phyloP scores from a whole-genome alignment of 768 basidiomycete species.

The Lactarius tabidus region DNA sequence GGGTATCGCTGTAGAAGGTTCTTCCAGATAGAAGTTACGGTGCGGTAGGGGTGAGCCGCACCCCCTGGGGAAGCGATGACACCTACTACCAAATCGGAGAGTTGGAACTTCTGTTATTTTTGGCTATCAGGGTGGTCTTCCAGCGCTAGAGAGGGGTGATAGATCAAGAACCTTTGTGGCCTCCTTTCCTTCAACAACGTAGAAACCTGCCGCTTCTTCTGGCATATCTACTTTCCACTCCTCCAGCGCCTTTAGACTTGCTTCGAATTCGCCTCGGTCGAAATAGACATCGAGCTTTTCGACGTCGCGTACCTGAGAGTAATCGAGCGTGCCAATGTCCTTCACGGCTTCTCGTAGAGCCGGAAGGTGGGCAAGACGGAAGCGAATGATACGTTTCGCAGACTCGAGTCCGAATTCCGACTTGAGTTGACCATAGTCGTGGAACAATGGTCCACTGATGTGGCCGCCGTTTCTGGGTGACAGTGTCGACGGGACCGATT shows the following conservation, averaged over 20 bases:
- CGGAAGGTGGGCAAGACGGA: slow-evolving; percentile 55
- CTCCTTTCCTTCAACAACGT: slow-evolving; percentile 32
- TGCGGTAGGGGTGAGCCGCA: slow-evolving; percentile 65
- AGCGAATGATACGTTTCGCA: slow-evolving; percentile 54
- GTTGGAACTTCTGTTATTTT: slow-evolving; percentile 43
- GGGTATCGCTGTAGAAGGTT: slow-evolving; percentile 50
- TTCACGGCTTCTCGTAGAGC: slow-evolving; percentile 46
- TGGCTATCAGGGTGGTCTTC: neutral
- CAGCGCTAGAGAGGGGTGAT: neutral
- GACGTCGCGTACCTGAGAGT: slow-evolving; percentile 55
- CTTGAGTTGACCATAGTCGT: slow-evolving; percentile 51
- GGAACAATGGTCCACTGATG: slow-evolving; percentile 54
- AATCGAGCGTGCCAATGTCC: slow-evolving; percentile 49
- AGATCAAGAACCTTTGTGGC: slow-evolving; percentile 35
- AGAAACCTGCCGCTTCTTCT: slow-evolving; percentile 37
- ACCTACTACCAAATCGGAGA: slow-evolving; percentile 45
- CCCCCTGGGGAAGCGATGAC: slow-evolving; percentile 53
- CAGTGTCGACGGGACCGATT: too few species aligned
- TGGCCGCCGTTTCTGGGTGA: slow-evolving; percentile 63
- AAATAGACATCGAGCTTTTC: slow-evolving; percentile 57
- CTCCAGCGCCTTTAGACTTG: slow-evolving; percentile 42
- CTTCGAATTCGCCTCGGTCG: slow-evolving; percentile 38
- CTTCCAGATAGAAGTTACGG: slow-evolving; percentile 55
- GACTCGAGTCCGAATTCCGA: slow-evolving; percentile 40
- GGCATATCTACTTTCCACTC: slow-evolving; percentile 50